Evolutionary conservation across 1,139 yeast genomes (phyloP).

Genomic region (Kodamaea derodonti): DNA sequence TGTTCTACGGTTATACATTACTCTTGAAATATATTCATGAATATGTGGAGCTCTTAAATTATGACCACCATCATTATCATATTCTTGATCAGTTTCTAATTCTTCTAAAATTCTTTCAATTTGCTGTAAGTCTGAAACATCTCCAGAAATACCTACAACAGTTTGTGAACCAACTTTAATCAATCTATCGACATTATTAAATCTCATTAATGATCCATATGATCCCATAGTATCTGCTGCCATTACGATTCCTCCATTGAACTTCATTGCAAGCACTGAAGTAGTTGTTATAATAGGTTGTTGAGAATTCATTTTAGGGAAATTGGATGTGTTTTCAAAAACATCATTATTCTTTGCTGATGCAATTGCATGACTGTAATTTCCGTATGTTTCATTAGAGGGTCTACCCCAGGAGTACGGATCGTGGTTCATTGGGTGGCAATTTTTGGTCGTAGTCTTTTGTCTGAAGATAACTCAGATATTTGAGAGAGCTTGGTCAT

Average conservation of each 20-base stretch:
- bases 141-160: slow-evolving; percentile 93
- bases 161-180: slow-evolving; percentile 79
- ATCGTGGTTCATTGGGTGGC: slow-evolving; percentile 76
- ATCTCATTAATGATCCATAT: slow-evolving; percentile 88
- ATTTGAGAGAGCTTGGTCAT: too few species aligned
- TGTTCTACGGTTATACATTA: slow-evolving; percentile 82
- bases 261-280: slow-evolving; percentile 88
- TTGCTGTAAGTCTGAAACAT: slow-evolving; percentile 89
- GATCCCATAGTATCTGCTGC: slow-evolving; percentile 96
- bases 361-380: slow-evolving; percentile 71
- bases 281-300: slow-evolving; percentile 96
- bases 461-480: too few species aligned
- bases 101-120: slow-evolving; percentile 73
- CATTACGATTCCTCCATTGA: slow-evolving; percentile 81
- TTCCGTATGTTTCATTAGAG: slow-evolving; percentile 72
- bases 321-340: slow-evolving; percentile 21
- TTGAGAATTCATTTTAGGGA: slow-evolving; percentile 84
- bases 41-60: slow-evolving; percentile 78
- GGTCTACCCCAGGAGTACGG: slow-evolving; percentile 97
- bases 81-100: slow-evolving; percentile 69
- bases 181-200: slow-evolving; percentile 80
- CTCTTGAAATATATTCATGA: slow-evolving; percentile 80
- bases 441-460: too few species aligned
- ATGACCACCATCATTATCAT: slow-evolving; percentile 76
- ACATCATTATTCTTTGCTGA: slow-evolving; percentile 32